Evolutionary conservation across 257 asterid genomes (phyloP).

Genomic region (Euphrasia confusa): DNA sequence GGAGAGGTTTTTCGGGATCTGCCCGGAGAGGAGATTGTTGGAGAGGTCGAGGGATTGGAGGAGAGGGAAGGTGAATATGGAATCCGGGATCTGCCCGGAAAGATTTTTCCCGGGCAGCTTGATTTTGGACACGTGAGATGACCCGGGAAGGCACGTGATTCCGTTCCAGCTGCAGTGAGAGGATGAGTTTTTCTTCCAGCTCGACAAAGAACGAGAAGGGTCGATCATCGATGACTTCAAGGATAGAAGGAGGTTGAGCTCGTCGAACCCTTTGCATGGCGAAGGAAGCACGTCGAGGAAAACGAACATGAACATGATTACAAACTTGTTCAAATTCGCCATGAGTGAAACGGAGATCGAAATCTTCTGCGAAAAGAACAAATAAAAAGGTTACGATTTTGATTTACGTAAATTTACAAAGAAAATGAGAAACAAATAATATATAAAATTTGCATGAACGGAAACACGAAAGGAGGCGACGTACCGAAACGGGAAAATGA

Average conservation of each 20-base stretch:
- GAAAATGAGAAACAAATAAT: too few species aligned
- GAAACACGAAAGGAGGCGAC: conserved; percentile 17
- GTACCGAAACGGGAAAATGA: conserved; percentile 27
- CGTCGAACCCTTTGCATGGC: conserved; percentile 47
- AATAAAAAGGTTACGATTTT: not conserved
- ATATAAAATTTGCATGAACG: not conserved
- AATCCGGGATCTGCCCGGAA: conserved; percentile 47
- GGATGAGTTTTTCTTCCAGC: conserved; percentile 53
- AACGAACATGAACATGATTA: conserved; percentile 29
- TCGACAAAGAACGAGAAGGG: conserved; percentile 39
- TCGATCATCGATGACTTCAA: conserved; percentile 50
- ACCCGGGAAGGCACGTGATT: conserved; percentile 45
- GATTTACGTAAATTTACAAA: too few species aligned
- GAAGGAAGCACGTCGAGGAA: conserved; percentile 2
- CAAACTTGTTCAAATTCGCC: conserved; percentile 28
- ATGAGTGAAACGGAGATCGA: conserved; percentile 4
- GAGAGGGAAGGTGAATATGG: conserved; percentile 45
- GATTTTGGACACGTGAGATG: conserved; percentile 49
- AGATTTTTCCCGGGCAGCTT: conserved; percentile 57
- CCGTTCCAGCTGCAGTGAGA: conserved; percentile 67
- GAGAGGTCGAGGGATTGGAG: conserved; percentile 60
- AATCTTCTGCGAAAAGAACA: not conserved
- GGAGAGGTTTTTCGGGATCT: conserved; percentile 38
- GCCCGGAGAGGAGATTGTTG: conserved; percentile 55
- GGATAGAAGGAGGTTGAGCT: conserved; percentile 44